Evolutionary conservation across 163 green algal genomes (phyloP).

Genomic region (Volvox carteri): DNA sequence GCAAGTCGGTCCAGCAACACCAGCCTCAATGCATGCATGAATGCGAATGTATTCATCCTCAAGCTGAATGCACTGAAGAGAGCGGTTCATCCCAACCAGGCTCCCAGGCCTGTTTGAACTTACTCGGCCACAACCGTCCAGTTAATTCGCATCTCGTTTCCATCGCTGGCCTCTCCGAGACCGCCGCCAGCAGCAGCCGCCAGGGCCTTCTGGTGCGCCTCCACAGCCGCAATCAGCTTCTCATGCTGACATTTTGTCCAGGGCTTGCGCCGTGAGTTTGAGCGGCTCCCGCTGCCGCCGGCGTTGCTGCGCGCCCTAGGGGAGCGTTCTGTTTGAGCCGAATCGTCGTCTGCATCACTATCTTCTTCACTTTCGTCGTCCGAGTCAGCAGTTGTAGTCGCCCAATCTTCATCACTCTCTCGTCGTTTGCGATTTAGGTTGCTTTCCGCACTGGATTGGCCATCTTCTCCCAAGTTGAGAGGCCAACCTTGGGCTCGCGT

Average conservation of each 20-base stretch:
- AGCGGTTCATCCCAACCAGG: too few species aligned
- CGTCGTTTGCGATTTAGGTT: not conserved
- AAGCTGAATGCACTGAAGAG: too few species aligned
- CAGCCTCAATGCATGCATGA: too few species aligned
- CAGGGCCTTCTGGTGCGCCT: slow-evolving; percentile 11
- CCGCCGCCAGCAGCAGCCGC: not conserved
- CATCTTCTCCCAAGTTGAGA: not conserved
- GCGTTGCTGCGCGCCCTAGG: not conserved
- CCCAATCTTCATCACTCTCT: slow-evolving; percentile 6
- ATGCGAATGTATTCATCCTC: too few species aligned
- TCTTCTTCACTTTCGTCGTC: not conserved
- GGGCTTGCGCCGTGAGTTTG: not conserved
- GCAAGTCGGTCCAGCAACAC: too few species aligned
- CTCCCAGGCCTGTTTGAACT: too few species aligned
- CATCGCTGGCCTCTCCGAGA: not conserved
- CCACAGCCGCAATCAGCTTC: slow-evolving; percentile 5
- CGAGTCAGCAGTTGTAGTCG: not conserved
- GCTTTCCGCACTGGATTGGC: slow-evolving; percentile 4
- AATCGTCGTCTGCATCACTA: not conserved
- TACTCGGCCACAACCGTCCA: slow-evolving; percentile 13
- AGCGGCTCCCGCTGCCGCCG: not conserved
- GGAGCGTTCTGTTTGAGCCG: not conserved
- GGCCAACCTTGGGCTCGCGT: not conserved
- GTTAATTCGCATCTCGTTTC: not conserved
- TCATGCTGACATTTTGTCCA: slow-evolving; percentile 32